These are phyloP conservation scores for Gryganskiella cystojenkinii DNA, from an alignment of 192 early-diverging fungal species.

Conservation along the genomic window DNA sequence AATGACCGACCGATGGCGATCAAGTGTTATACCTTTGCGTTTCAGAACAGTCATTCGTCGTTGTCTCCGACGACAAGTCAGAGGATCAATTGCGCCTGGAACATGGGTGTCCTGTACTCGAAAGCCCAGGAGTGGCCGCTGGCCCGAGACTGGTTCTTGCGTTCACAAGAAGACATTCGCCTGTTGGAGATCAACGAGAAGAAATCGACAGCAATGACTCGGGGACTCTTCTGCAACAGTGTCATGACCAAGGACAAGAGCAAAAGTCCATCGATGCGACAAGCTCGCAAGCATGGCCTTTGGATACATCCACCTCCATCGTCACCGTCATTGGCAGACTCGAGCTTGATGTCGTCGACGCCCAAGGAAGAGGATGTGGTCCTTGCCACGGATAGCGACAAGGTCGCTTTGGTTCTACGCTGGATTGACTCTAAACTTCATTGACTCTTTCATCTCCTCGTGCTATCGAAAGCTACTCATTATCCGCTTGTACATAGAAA, in stretches of 20 bases:
- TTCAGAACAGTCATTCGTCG: slow-evolving; percentile 7
- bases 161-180: slow-evolving; percentile 20
- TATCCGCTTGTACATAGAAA: too few relatives aligned
- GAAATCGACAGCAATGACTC: neutral
- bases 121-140: slow-evolving; percentile 21
- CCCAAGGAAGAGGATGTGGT: too few relatives aligned
- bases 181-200: slow-evolving; percentile 1
- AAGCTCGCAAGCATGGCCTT: slow-evolving; percentile 31
- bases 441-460: too few relatives aligned
- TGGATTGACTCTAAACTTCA: too few relatives aligned
- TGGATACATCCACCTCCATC: slow-evolving; percentile 9
- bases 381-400: too few relatives aligned
- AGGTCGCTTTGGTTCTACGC: too few relatives aligned
- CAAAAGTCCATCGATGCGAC: slow-evolving; percentile 13
- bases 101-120: slow-evolving; percentile 27
- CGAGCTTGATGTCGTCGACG: too few relatives aligned
- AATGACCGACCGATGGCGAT: slow-evolving; percentile 13
- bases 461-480: too few relatives aligned
- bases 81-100: slow-evolving; percentile 50
- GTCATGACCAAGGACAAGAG: neutral
- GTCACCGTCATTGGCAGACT: too few relatives aligned
- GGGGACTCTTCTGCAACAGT: neutral
- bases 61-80: neutral
- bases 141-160: slow-evolving; percentile 32
- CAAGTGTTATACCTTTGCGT: slow-evolving; percentile 29